Conservation (phyloP, 306 rosid species). For the Rosa rugosa region DNA sequence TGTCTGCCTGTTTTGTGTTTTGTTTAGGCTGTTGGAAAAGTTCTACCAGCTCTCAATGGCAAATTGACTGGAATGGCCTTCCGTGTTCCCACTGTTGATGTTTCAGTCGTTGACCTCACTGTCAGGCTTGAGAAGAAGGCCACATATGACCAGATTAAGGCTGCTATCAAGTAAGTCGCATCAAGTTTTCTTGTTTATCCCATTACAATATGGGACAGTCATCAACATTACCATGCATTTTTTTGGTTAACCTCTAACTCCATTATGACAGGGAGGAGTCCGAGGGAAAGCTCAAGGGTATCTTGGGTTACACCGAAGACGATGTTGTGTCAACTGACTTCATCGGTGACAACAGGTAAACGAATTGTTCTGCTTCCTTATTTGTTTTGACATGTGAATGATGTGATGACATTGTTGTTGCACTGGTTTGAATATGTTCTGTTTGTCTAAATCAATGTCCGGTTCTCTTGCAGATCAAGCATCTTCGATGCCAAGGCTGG, state of each 20-base stretch:
- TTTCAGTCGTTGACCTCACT: slow-evolving; percentile 96
- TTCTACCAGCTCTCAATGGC: slow-evolving; percentile 77
- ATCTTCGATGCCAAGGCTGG: slow-evolving; percentile 94
- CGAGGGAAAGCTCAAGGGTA: slow-evolving; percentile 81
- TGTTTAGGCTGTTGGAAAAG: slow-evolving; percentile 89
- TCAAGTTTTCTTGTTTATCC: neutral
- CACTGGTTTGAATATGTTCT: no score
- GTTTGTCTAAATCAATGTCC: no score
- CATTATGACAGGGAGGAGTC: slow-evolving; percentile 64
- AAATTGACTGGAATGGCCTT: slow-evolving; percentile 94
- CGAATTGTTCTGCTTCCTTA: neutral
- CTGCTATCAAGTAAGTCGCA: slow-evolving; percentile 69
- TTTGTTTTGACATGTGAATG: no score
- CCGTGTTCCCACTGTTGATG: slow-evolving; percentile 90
- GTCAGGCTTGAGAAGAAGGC: slow-evolving; percentile 75
- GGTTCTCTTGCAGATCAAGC: slow-evolving; percentile 70
- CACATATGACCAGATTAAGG: slow-evolving; percentile 69
- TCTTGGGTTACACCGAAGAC: slow-evolving; percentile 80
- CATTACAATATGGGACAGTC: no score
- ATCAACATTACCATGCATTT: neutral
- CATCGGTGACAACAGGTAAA: slow-evolving; percentile 86
- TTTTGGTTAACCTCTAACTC: slow-evolving; percentile 4
- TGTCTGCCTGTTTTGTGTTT: neutral
- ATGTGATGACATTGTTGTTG: no score
- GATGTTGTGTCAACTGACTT: slow-evolving; percentile 87